A percentile compares a stretch with the other conserved stretches of the same genome.
These are phyloP conservation scores for Astraeus odoratus DNA, from an alignment of 768 basidiomycete genomes.

Conservation along the genomic window DNA sequence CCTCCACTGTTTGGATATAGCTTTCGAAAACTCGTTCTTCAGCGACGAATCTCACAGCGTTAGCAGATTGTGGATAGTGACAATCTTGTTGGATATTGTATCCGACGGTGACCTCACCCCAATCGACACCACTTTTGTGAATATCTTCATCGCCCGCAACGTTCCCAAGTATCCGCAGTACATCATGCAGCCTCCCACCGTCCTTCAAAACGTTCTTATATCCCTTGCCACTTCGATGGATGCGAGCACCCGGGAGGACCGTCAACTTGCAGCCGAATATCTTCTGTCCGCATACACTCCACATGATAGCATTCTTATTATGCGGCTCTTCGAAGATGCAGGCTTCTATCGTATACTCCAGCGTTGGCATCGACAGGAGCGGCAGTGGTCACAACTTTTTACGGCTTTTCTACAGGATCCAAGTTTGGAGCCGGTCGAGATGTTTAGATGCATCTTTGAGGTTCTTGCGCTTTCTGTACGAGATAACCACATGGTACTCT, in stretches of 20 bases:
- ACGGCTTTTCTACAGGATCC: conserved; percentile 71
- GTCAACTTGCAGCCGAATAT: conserved; percentile 91
- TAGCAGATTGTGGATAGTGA: conserved; percentile 75
- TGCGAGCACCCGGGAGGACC: conserved; percentile 78
- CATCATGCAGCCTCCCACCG: conserved; percentile 42
- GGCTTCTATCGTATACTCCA: conserved; percentile 91
- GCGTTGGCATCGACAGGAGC: conserved; percentile 69
- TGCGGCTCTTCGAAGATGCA: conserved; percentile 67
- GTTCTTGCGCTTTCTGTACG: conserved; percentile 45
- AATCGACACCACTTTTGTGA: conserved; percentile 72
- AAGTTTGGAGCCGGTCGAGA: conserved; percentile 46
- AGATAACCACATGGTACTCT: conserved; percentile 43
- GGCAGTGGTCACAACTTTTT: conserved; percentile 68
- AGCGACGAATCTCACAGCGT: conserved; percentile 65
- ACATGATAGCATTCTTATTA: conserved; percentile 61
- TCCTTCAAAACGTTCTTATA: conserved; percentile 69
- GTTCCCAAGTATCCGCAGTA: conserved; percentile 95
- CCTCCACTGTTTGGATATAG: conserved; percentile 88
- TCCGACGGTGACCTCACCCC: conserved; percentile 45
- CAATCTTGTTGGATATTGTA: conserved; percentile 76
- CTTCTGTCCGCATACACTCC: conserved; percentile 89
- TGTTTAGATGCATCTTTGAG: conserved; percentile 63
- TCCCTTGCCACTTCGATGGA: conserved; percentile 73
- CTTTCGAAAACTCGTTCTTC: conserved; percentile 89
- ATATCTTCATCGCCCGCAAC: conserved; percentile 95